A percentile compares a stretch with the other conserved stretches of the same genome.
Evolutionary conservation across 2,329 filamentous ascomycete genomes (phyloP).

Genomic region (Simplicillium aogashimaense): DNA sequence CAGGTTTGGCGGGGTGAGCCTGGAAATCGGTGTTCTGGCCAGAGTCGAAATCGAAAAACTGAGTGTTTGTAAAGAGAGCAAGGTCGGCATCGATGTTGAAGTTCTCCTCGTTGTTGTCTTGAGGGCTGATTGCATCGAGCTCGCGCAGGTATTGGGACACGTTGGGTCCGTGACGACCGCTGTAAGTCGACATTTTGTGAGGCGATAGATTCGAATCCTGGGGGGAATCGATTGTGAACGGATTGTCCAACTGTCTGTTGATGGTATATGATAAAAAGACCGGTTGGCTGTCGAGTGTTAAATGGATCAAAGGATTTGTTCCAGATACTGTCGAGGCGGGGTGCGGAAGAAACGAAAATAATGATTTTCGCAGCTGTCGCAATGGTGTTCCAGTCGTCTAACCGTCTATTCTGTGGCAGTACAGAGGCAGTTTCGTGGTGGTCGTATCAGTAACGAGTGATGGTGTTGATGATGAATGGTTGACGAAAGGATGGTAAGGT

Average conservation of each 20-base stretch:
- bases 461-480: too few species aligned
- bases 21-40: constrained; percentile 50
- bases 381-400: too few species aligned
- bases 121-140: constrained; percentile 64
- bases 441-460: too few species aligned
- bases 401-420: too few species aligned
- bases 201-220: not conserved
- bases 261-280: not conserved
- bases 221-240: too few species aligned
- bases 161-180: constrained; percentile 70
- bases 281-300: not conserved
- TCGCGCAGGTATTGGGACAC: constrained; percentile 85
- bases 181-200: constrained; percentile 58
- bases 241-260: not conserved
- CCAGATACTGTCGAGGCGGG: too few species aligned
- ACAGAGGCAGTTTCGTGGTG: too few species aligned
- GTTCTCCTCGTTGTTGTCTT: constrained; percentile 43
- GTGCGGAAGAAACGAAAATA: too few species aligned
- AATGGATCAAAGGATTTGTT: too few species aligned
- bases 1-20: constrained; percentile 34
- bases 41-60: constrained; percentile 72
- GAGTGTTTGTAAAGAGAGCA: constrained; percentile 71
- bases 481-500: too few species aligned
- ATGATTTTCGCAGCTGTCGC: too few species aligned
- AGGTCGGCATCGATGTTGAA: constrained; percentile 62